phyloP scores from a whole-genome alignment of 768 basidiomycete genomes.

The Tulasnella sp. region DNA sequence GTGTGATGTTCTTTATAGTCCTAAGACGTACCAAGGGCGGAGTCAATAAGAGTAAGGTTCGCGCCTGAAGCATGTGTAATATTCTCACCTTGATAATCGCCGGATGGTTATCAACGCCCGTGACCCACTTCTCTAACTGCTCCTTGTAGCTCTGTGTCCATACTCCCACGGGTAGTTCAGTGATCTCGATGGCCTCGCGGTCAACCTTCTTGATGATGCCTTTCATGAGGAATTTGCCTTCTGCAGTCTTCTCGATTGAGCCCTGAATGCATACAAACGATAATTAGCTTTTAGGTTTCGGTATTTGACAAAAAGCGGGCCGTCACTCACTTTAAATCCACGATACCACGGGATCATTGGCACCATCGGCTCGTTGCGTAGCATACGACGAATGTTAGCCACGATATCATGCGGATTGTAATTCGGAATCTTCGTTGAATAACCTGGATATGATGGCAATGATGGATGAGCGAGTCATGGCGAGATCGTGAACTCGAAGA shows the following conservation, averaged over 20 bases:
- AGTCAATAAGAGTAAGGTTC: background rate
- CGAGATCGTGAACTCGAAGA: background rate
- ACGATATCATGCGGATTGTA: constrained; percentile 91
- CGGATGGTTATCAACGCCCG: constrained; percentile 61
- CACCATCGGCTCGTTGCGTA: constrained; percentile 72
- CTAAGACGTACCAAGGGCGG: constrained; percentile 33
- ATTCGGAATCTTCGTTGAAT: constrained; percentile 87
- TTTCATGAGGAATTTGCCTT: constrained; percentile 73
- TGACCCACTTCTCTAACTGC: constrained; percentile 80
- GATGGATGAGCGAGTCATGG: no score
- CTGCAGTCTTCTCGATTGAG: constrained; percentile 57
- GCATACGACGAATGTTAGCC: constrained; percentile 71
- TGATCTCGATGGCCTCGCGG: constrained; percentile 87
- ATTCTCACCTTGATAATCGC: constrained; percentile 62
- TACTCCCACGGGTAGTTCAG: constrained; percentile 86
- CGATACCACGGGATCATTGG: constrained; percentile 97
- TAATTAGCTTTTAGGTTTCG: background rate
- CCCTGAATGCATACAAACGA: constrained; percentile 36
- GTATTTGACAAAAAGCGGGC: background rate
- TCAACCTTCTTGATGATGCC: constrained; percentile 68
- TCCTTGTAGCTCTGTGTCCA: constrained; percentile 93
- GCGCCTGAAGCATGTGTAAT: no score
- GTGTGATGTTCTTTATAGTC: constrained; percentile 97
- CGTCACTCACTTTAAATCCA: constrained; percentile 48
- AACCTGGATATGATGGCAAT: constrained; percentile 42